Evolutionary conservation across 129 eudicot genomes (phyloP).

Genomic region (carrot (Daucus carota)): DH1_v3.0 NC_030383.2:62838001-62838500

Average conservation of each 20-base stretch:
- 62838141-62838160: constrained; percentile 34
- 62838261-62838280: too few species aligned
- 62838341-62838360: too few species aligned
- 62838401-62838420: too few species aligned
- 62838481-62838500: background rate
- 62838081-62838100: constrained; percentile 20
- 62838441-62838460: background rate
- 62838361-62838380: too few species aligned
- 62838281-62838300: too few species aligned
- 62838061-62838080: constrained; percentile 25
- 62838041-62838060: constrained; percentile 9
- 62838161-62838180: constrained; percentile 22
- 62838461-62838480: background rate
- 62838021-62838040: constrained; percentile 25
- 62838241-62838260: constrained; percentile 17
- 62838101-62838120: constrained; percentile 23
- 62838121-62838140: constrained; percentile 36
- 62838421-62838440: background rate
- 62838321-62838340: too few species aligned
- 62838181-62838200: constrained; percentile 14
- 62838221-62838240: constrained; percentile 54
- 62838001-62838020: constrained; percentile 17
- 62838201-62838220: constrained; percentile 10
- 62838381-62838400: too few species aligned
- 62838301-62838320: too few species aligned